phyloP scores from a whole-genome alignment of 1,284 basidiomycete genomes.

The Apiotrichum laibachii region DNA sequence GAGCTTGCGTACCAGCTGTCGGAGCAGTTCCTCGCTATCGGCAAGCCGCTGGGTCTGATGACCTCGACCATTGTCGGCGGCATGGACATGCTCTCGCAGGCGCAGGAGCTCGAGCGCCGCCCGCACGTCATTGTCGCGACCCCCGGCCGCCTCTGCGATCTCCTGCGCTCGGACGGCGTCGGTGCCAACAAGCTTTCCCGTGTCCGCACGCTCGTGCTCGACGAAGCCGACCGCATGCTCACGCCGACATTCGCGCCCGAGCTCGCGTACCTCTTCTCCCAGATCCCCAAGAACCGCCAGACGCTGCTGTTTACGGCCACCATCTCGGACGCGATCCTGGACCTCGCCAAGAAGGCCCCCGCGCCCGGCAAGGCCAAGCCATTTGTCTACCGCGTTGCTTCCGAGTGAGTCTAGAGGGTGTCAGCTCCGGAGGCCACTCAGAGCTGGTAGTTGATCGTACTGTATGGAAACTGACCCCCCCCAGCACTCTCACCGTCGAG shows the following conservation, averaged over 20 bases:
- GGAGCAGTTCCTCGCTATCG: slow-evolving; percentile 92
- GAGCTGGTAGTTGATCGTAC: too few relatives aligned
- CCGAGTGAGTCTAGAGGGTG: slow-evolving; percentile 65
- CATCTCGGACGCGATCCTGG: slow-evolving; percentile 80
- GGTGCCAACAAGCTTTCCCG: slow-evolving; percentile 70
- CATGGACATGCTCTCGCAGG: slow-evolving; percentile 97
- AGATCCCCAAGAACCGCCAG: slow-evolving; percentile 80
- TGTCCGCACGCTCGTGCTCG: slow-evolving; percentile 85
- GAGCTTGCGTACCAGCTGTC: slow-evolving; percentile 96
- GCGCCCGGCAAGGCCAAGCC: slow-evolving; percentile 78
- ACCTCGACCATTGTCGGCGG: slow-evolving; percentile 93
- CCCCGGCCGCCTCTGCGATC: slow-evolving; percentile 90
- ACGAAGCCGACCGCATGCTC: slow-evolving; percentile 93
- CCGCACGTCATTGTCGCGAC: slow-evolving; percentile 96
- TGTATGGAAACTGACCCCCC: too few relatives aligned
- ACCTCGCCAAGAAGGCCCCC: slow-evolving; percentile 69
- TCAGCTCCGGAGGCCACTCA: background rate
- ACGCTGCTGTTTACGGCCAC: slow-evolving; percentile 98
- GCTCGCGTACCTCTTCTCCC: slow-evolving; percentile 71
- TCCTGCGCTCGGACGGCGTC: slow-evolving; percentile 68
- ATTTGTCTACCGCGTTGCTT: slow-evolving; percentile 79
- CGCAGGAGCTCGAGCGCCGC: slow-evolving; percentile 75
- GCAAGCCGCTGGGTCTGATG: slow-evolving; percentile 71
- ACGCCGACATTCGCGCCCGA: slow-evolving; percentile 88
- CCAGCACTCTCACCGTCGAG: slow-evolving; percentile 78